Evolutionary conservation across 2,329 filamentous ascomycete species (phyloP).

Genomic region (Helotiales sp.): DNA sequence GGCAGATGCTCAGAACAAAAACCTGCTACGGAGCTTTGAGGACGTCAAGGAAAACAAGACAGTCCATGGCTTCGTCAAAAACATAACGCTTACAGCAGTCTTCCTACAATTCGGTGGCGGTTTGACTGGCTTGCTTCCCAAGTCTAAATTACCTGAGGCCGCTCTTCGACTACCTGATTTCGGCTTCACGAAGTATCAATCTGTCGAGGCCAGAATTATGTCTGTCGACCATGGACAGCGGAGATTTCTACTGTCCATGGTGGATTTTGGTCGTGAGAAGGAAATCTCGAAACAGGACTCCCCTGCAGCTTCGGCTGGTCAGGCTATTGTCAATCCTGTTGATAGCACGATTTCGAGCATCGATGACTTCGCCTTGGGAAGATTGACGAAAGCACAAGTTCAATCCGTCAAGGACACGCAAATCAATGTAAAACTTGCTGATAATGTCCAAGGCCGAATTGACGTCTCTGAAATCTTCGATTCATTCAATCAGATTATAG

Average conservation of each 20-base stretch:
- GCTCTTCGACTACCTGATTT: slow-evolving; percentile 69
- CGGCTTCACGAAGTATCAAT: slow-evolving; percentile 75
- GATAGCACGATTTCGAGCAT: slow-evolving; percentile 64
- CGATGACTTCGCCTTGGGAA: slow-evolving; percentile 75
- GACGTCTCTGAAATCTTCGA: slow-evolving; percentile 92
- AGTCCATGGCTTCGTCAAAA: slow-evolving; percentile 79
- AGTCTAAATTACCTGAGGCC: slow-evolving; percentile 73
- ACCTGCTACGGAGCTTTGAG: slow-evolving; percentile 69
- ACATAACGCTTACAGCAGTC: slow-evolving; percentile 76
- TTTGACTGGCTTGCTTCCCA: slow-evolving; percentile 77
- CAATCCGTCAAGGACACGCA: slow-evolving; percentile 89
- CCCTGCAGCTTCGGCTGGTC: slow-evolving; percentile 36
- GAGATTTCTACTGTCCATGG: slow-evolving; percentile 67
- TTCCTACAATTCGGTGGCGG: slow-evolving; percentile 87
- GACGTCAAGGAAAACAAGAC: slow-evolving; percentile 68
- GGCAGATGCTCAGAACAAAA: slow-evolving; percentile 70
- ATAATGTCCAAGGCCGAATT: slow-evolving; percentile 88
- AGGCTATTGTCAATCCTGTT: slow-evolving; percentile 57
- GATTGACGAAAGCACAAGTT: slow-evolving; percentile 72
- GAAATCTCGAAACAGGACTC: slow-evolving; percentile 37
- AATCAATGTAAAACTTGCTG: slow-evolving; percentile 84
- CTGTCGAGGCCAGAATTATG: slow-evolving; percentile 69
- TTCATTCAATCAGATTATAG: slow-evolving; percentile 79
- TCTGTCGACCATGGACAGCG: slow-evolving; percentile 69
- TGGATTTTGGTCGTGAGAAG: slow-evolving; percentile 50